Base-by-base conservation (phyloP, 768 basidiomycete species). In the Russula compacta region DNA sequence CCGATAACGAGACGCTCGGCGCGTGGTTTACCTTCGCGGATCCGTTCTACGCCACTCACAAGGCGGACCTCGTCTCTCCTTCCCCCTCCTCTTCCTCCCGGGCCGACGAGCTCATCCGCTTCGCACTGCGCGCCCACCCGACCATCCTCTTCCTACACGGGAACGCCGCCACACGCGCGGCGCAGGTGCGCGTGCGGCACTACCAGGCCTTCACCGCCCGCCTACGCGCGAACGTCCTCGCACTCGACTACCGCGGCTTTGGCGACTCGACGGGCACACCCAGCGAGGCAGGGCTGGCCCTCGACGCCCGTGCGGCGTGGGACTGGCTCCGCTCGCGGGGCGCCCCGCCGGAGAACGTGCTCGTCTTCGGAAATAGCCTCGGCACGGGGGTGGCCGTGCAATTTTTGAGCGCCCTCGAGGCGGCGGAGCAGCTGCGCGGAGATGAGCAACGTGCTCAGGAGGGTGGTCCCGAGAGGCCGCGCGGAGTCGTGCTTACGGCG, bases 111-210 rank as follows among this genome's bases (percentile, higher is more conserved):
- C 77, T 79, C 46, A 75, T 92, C 40, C 69, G 77, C 17, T 65
- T 74, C 19, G 86, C 90, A 1, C 72, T 94, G 17, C 72, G 74
- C 12, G 64, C 74, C 0, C 72, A 79, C 32, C 92, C 92, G 0
- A 94, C 88, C 0, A 75, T 95, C n/a, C 76, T 98, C n/a, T 95
- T 89, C 74, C 77, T 95, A 47, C 95, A 98, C 65, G 95, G 95
- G 10, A 95, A 95, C 64, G 87, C 85, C 0, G 94, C 78, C 0
- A 92, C 89, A 0, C 83, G 95, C 15, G 89, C 89, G 0, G 76
- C 81, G 6, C 64, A 74, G 1, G 79, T 77, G 44, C 87, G 95
- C 11, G 76, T 94, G 17, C 78, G 77, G 17, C 79, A 84, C 43
- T 92, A 92, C 69, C 73, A 78, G 17, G 77, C 81, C 0, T 85